phyloP scores from a whole-genome alignment of 73 alveolate species.

The Tetrahymena thermophila region DNA sequence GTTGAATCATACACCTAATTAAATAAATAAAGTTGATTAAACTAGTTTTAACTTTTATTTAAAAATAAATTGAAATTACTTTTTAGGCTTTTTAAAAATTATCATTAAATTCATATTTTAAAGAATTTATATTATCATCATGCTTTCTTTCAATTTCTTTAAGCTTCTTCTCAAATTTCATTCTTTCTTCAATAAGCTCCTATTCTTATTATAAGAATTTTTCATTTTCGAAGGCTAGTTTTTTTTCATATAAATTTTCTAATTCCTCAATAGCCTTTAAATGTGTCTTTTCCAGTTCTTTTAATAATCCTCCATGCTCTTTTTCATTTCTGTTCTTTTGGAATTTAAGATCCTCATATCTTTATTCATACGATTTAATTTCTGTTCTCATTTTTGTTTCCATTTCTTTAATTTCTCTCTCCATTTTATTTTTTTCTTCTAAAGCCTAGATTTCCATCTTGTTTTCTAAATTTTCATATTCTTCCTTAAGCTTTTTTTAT shows the following conservation, averaged over 20 bases:
- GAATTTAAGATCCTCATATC: constrained; percentile 63
- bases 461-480: constrained; percentile 57
- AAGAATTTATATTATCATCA: constrained; percentile 1
- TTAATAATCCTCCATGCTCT: constrained; percentile 61
- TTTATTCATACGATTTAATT: constrained; percentile 53
- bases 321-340: constrained; percentile 62
- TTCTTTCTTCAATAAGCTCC: constrained; percentile 67
- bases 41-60: neutral
- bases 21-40: neutral
- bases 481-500: constrained; percentile 55
- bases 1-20: constrained; percentile 56
- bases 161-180: constrained; percentile 53
- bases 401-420: constrained; percentile 1
- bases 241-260: constrained; percentile 72
- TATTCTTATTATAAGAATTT: constrained; percentile 69
- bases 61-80: neutral
- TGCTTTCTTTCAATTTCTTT: constrained; percentile 54
- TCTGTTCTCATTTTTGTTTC: constrained; percentile 58
- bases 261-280: constrained; percentile 70
- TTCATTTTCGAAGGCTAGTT: constrained; percentile 66
- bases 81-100: constrained; percentile 8
- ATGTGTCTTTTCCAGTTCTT: constrained; percentile 73
- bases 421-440: constrained; percentile 41
- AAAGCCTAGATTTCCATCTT: constrained; percentile 58
- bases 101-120: constrained; percentile 20